Evolutionary conservation across 139 green algal genomes (phyloP).

Genomic region (Coelastrella sp.): DNA sequence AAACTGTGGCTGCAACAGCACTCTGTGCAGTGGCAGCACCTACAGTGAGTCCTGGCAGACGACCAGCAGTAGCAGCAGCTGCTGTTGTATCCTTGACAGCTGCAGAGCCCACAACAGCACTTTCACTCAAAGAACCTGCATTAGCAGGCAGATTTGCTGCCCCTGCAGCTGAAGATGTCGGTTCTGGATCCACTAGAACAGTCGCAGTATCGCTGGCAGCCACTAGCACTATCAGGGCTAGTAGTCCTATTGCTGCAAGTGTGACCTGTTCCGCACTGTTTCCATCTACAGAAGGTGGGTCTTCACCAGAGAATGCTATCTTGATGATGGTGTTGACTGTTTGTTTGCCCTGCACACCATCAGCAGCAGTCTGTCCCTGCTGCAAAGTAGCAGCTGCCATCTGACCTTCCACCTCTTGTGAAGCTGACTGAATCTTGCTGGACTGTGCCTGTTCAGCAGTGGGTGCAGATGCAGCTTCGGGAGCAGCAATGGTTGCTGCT

Average conservation of each 20-base stretch:
- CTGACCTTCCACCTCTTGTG: neutral
- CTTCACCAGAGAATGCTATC: no score
- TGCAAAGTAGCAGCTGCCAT: neutral
- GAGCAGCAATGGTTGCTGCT: no score
- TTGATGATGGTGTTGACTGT: no score
- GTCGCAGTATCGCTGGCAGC: neutral
- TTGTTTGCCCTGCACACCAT: neutral
- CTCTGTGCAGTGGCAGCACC: no score
- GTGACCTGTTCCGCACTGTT: neutral
- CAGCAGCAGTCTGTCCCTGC: neutral
- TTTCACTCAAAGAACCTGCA: neutral
- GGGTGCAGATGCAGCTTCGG: no score
- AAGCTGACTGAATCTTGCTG: no score
- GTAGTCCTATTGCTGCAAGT: neutral
- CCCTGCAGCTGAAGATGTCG: neutral
- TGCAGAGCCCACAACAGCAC: neutral
- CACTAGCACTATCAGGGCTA: no score
- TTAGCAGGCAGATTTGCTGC: neutral
- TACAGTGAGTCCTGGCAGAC: no score
- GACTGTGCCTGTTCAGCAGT: no score
- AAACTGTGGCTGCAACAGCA: neutral
- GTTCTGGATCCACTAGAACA: neutral
- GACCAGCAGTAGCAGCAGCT: neutral
- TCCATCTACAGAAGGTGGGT: neutral
- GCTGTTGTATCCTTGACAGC: neutral